phyloP scores from a whole-genome alignment of 2,329 filamentous ascomycete species.

The Trichoderma hamatum region DNA sequence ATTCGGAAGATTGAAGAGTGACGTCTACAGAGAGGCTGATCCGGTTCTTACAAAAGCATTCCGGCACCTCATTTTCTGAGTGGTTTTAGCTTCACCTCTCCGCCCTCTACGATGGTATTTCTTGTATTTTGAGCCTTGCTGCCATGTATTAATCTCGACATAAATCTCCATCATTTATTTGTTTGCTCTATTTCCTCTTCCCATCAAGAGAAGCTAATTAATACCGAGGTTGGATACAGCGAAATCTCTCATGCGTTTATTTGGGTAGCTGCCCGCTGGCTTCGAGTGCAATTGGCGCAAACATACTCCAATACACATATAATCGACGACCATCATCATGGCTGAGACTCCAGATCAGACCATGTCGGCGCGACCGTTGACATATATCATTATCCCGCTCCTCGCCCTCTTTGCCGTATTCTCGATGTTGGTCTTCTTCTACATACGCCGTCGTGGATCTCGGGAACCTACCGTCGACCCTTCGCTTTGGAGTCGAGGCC shows the following conservation, averaged over 20 bases:
- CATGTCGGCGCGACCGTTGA: slow-evolving; percentile 55
- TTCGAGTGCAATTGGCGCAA: not conserved
- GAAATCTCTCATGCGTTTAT: not conserved
- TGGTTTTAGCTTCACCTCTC: not conserved
- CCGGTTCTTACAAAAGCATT: not conserved
- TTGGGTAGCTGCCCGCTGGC: not conserved
- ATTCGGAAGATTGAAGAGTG: not conserved
- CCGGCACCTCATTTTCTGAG: not conserved
- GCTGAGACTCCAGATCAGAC: slow-evolving; percentile 28
- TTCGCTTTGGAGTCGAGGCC: slow-evolving; percentile 26
- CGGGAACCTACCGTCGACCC: slow-evolving; percentile 17
- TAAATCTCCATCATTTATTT: not conserved
- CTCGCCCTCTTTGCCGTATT: slow-evolving; percentile 48
- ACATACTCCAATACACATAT: not conserved
- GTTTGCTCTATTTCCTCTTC: not conserved
- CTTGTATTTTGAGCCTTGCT: not conserved
- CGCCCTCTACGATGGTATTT: not conserved
- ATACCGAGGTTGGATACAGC: not conserved
- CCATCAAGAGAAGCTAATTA: not conserved
- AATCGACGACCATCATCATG: slow-evolving; percentile 2
- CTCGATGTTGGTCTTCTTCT: slow-evolving; percentile 45
- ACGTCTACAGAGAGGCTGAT: not conserved
- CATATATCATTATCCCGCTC: slow-evolving; percentile 58
- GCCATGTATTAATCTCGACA: not conserved
- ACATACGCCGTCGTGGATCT: slow-evolving; percentile 41